These are phyloP conservation scores for Colletotrichum spaethianum DNA, from an alignment of 2,329 filamentous ascomycete genomes.

Conservation along the genomic window DNA sequence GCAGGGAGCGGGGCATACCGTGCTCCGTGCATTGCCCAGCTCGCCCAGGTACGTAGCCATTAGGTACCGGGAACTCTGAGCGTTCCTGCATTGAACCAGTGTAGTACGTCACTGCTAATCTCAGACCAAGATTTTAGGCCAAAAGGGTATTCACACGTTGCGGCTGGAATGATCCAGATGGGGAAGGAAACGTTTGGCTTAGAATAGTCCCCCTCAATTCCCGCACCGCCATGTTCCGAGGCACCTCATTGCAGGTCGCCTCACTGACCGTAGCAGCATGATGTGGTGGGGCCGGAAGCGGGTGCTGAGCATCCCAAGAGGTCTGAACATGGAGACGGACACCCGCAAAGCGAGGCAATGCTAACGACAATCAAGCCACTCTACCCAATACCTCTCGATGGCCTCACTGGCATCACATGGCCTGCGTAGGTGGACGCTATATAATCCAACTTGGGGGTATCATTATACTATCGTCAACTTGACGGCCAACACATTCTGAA, in stretches of 20 bases:
- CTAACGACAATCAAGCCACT: slow-evolving; percentile 2
- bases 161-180: slow-evolving; percentile 38
- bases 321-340: slow-evolving; percentile 9
- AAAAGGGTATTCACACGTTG: slow-evolving; percentile 36
- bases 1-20: slow-evolving; percentile 35
- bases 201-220: not conserved
- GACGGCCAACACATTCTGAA: slow-evolving; percentile 24
- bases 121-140: slow-evolving; percentile 34
- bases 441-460: slow-evolving; percentile 32
- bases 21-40: slow-evolving; percentile 31
- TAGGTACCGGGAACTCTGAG: slow-evolving; percentile 37
- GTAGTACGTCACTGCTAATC: slow-evolving; percentile 39
- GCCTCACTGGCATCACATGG: slow-evolving; percentile 31
- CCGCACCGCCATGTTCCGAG: slow-evolving; percentile 5
- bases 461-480: slow-evolving; percentile 36
- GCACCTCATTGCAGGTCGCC: slow-evolving; percentile 20
- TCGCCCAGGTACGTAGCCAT: slow-evolving; percentile 32
- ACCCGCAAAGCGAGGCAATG: slow-evolving; percentile 8
- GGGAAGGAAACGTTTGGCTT: slow-evolving; percentile 21
- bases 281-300: slow-evolving; percentile 18
- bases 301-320: slow-evolving; percentile 14
- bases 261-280: slow-evolving; percentile 15
- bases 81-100: slow-evolving; percentile 39
- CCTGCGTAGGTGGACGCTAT: not conserved
- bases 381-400: slow-evolving; percentile 8